Evolutionary conservation across 2,329 filamentous ascomycete genomes (phyloP).

Genomic region (Colletotrichum limetticola): DNA sequence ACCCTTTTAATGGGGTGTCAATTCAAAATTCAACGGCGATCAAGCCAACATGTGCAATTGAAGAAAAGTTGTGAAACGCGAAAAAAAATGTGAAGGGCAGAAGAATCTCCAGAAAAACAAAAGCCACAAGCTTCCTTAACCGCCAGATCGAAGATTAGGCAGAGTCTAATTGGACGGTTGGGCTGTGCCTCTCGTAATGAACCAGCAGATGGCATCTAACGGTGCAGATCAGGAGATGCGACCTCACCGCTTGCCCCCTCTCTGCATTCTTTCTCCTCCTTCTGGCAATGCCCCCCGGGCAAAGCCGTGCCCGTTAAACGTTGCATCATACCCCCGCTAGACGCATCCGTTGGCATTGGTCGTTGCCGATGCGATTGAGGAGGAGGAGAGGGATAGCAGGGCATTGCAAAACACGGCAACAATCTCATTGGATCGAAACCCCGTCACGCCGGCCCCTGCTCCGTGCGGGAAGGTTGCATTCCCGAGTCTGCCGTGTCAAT

Average conservation of each 20-base stretch:
- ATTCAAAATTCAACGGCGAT: not conserved
- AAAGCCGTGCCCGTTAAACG: not conserved
- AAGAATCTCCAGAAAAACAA: not conserved
- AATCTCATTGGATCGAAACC: not conserved
- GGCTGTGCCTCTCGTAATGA: not conserved
- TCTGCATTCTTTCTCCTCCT: not conserved
- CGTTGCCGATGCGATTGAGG: not conserved
- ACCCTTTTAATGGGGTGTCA: not conserved
- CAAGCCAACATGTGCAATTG: not conserved
- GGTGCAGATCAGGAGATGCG: not conserved
- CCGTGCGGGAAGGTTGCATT: slow-evolving; percentile 3
- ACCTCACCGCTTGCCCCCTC: not conserved
- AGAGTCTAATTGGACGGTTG: not conserved
- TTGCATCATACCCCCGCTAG: not conserved
- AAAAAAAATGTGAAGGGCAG: not conserved
- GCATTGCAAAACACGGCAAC: not conserved
- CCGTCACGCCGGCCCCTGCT: not conserved
- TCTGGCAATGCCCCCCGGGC: not conserved
- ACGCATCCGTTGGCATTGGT: not conserved
- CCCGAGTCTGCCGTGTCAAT: not conserved
- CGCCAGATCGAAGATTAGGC: not conserved
- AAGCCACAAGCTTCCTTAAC: not conserved
- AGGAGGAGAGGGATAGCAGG: not conserved
- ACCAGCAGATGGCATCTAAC: not conserved
- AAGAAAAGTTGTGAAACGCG: not conserved